Percentiles rank a stretch among this genome's conserved stretches.
These are phyloP conservation scores for Epipyxis sp. DNA, from an alignment of 108 stramenopile genomes.

Conservation along the genomic window DNA sequence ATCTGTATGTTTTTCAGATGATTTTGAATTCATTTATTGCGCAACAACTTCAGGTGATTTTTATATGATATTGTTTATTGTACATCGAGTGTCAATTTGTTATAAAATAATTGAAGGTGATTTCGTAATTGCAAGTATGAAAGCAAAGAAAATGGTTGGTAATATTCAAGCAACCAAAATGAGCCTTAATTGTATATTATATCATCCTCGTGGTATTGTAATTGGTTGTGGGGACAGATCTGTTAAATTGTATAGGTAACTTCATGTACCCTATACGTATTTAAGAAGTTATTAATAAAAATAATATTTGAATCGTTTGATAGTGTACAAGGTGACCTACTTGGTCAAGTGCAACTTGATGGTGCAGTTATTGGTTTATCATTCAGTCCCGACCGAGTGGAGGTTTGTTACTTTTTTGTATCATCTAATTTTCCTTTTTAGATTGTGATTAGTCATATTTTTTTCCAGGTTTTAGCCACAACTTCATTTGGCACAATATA, in stretches of 20 bases:
- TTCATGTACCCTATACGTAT: too few relatives aligned
- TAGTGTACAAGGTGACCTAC: slow-evolving; percentile 37
- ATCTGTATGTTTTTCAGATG: slow-evolving; percentile 40
- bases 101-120: slow-evolving; percentile 54
- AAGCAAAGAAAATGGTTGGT: neutral
- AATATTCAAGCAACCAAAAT: slow-evolving; percentile 28
- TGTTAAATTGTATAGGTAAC: slow-evolving; percentile 51
- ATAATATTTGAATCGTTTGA: too few relatives aligned
- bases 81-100: slow-evolving; percentile 37
- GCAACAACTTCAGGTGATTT: slow-evolving; percentile 58
- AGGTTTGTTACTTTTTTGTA: slow-evolving; percentile 33
- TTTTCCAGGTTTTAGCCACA: slow-evolving; percentile 38
- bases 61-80: slow-evolving; percentile 33
- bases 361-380: slow-evolving; percentile 53
- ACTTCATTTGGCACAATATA: slow-evolving; percentile 42
- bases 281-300: too few relatives aligned
- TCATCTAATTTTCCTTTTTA: too few relatives aligned
- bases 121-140: slow-evolving; percentile 25
- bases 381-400: slow-evolving; percentile 47
- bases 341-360: slow-evolving; percentile 40
- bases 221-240: slow-evolving; percentile 60
- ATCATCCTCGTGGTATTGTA: slow-evolving; percentile 38
- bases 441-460: neutral
- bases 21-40: slow-evolving; percentile 48
- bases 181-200: slow-evolving; percentile 37